Conservation (phyloP, 202 grass and related monocot genomes). For the Panicum virgatum region DNA sequence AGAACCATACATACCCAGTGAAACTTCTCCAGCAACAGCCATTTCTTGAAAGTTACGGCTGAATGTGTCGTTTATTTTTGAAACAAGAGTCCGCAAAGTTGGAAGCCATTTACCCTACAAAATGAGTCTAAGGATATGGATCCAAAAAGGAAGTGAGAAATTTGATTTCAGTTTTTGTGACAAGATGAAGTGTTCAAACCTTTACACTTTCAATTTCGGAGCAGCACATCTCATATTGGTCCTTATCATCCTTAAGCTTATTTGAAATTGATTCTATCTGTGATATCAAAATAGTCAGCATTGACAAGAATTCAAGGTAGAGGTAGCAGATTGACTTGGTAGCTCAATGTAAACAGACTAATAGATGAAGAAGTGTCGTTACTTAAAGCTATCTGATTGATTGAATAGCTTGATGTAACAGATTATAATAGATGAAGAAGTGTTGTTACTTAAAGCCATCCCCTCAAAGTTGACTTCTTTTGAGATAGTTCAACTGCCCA, state of each 20-base stretch:
- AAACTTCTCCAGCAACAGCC: constrained; percentile 99
- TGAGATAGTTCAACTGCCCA: neutral
- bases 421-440: neutral
- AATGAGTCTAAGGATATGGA: constrained; percentile 22
- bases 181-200: constrained; percentile 25
- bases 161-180: neutral
- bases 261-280: constrained; percentile 54
- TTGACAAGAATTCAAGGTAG: constrained; percentile 23
- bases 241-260: constrained; percentile 51
- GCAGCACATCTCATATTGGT: constrained; percentile 30
- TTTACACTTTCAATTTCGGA: constrained; percentile 51
- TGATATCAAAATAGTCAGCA: neutral
- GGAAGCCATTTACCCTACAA: constrained; percentile 90
- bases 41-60: constrained; percentile 98
- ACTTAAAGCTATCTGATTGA: constrained; percentile 10
- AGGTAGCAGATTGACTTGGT: constrained; percentile 22
- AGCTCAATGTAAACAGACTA: constrained; percentile 18
- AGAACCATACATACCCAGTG: constrained; percentile 57
- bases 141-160: constrained; percentile 12
- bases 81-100: constrained; percentile 70
- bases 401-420: constrained; percentile 28
- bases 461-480: constrained; percentile 22
- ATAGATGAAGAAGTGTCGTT: neutral
- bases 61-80: constrained; percentile 91
- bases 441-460: constrained; percentile 3